Percentiles rank a stretch among this genome's conserved stretches.
Evolutionary conservation across 2,329 filamentous ascomycete species (phyloP).

Genomic region (Calonectria pauciramosa): DNA sequence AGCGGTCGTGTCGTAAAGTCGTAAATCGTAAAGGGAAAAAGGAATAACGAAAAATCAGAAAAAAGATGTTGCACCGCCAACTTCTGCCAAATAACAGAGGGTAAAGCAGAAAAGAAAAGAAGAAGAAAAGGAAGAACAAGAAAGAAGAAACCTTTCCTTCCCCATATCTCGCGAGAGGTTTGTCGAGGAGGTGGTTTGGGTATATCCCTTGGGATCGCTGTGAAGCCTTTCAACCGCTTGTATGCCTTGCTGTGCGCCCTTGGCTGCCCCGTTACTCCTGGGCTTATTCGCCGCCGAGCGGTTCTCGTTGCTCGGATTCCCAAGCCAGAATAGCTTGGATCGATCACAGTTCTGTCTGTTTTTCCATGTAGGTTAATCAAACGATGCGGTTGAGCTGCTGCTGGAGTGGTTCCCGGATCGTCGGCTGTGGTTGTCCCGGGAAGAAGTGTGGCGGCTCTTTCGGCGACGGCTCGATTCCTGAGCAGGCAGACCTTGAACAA

Average conservation of each 20-base stretch:
- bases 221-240: constrained; percentile 56
- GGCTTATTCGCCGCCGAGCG: constrained; percentile 27
- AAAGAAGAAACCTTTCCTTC: constrained; percentile 28
- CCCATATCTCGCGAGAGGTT: constrained; percentile 43
- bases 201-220: constrained; percentile 52
- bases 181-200: constrained; percentile 43
- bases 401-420: constrained; percentile 72
- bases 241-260: constrained; percentile 46
- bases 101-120: constrained; percentile 9
- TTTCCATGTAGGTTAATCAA: constrained; percentile 58
- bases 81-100: constrained; percentile 22
- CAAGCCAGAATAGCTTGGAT: constrained; percentile 30
- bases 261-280: constrained; percentile 27
- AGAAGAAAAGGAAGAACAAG: constrained; percentile 8
- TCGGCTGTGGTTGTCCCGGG: constrained; percentile 60
- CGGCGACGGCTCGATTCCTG: constrained; percentile 63
- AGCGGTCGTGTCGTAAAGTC: constrained; percentile 44
- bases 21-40: constrained; percentile 40
- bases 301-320: constrained; percentile 29
- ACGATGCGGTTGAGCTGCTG: constrained; percentile 73
- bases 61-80: constrained; percentile 27
- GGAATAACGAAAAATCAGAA: constrained; percentile 13
- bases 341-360: constrained; percentile 17
- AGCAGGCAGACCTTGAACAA: constrained; percentile 75
- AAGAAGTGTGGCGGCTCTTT: constrained; percentile 67